Base-by-base conservation (phyloP, 1,139 yeast species). In the Diutina mesorugosa region DNA sequence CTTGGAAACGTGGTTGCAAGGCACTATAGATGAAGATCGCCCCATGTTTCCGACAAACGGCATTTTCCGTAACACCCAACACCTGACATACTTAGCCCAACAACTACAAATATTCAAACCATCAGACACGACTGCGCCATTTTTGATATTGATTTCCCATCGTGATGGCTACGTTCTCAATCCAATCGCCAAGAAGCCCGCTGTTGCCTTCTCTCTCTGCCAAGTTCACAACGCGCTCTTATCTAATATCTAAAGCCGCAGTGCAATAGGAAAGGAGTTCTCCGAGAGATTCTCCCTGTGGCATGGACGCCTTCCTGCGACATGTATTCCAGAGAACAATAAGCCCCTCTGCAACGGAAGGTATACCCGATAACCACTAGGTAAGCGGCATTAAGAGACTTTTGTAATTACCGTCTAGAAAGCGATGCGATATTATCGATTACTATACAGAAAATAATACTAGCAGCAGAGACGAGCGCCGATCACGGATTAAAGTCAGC, bases 401-500 rank as follows among this genome's bases (percentile, higher is more conserved):
- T 21, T 21, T 21, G 26, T 21, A 4, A 2, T 21, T 21, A 21
- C 26, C 26, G 26, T 21, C 26, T 21, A 21, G 26, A 21, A 10
- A 3, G 9, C 35, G 14, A 35, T 35, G 41, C 41, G 41, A 12
- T 12, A 10, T 35, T 35, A 35, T 35, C 41, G 41, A 35, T 35
- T 35, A 35, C 41, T 35, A 35, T 35, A 35, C 41, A 35, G 38
- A 35, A 5, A 35, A 35, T 10, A 35, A 9, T 10, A 35, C 10
- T 10, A 35, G 4, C 6, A 35, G 6, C 5, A 35, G 41, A 9
- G 41, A 10, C 14, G 41, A 10, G 14, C n/a, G 41, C 41, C 41
- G 14, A 35, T 35, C 41, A 35, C 41, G 53, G 53, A 8, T 50
- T 50, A 21, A 50, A 50, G 59, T 75, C 78, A 12, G 79, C 80